Evolutionary conservation across 2,329 filamentous ascomycete species (phyloP).

Genomic region (Xylaria sp.): DNA sequence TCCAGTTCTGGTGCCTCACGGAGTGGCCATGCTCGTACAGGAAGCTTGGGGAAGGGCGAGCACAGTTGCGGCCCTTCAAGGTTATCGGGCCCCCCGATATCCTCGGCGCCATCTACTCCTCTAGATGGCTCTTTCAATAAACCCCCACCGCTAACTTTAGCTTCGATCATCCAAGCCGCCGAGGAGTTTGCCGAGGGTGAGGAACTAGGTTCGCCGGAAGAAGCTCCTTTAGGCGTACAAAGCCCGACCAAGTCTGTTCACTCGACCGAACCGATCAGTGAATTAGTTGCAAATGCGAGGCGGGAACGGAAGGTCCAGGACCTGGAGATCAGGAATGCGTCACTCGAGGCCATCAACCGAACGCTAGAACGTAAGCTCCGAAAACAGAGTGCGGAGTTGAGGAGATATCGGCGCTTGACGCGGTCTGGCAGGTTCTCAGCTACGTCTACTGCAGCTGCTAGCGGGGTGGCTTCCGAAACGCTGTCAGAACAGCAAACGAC

Average conservation of each 20-base stretch:
- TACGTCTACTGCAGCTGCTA: slow-evolving; percentile 49
- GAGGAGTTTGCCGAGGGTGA: slow-evolving; percentile 51
- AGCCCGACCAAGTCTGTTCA: slow-evolving; percentile 62
- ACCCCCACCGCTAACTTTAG: slow-evolving; percentile 51
- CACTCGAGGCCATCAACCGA: slow-evolving; percentile 90
- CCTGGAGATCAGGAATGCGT: slow-evolving; percentile 94
- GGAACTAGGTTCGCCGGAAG: slow-evolving; percentile 31
- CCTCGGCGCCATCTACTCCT: slow-evolving; percentile 41
- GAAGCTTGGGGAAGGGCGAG: slow-evolving; percentile 39
- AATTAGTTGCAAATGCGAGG: slow-evolving; percentile 83
- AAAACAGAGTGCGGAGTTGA: slow-evolving; percentile 86
- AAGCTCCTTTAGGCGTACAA: slow-evolving; percentile 43
- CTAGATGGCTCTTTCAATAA: slow-evolving; percentile 38
- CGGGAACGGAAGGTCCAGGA: slow-evolving; percentile 94
- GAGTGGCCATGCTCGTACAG: slow-evolving; percentile 45
- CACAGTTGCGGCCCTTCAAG: slow-evolving; percentile 14
- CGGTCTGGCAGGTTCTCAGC: slow-evolving; percentile 75
- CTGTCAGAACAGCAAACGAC: slow-evolving; percentile 47
- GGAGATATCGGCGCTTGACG: slow-evolving; percentile 83
- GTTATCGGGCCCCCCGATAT: slow-evolving; percentile 35
- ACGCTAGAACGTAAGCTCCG: slow-evolving; percentile 88
- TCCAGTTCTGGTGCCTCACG: slow-evolving; percentile 48
- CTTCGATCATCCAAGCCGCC: slow-evolving; percentile 58
- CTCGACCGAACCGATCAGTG: slow-evolving; percentile 65
- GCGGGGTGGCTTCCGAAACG: slow-evolving; percentile 48